Base-by-base conservation (phyloP, 768 basidiomycete species). In the Lactarius pseudohatsudake region DNA sequence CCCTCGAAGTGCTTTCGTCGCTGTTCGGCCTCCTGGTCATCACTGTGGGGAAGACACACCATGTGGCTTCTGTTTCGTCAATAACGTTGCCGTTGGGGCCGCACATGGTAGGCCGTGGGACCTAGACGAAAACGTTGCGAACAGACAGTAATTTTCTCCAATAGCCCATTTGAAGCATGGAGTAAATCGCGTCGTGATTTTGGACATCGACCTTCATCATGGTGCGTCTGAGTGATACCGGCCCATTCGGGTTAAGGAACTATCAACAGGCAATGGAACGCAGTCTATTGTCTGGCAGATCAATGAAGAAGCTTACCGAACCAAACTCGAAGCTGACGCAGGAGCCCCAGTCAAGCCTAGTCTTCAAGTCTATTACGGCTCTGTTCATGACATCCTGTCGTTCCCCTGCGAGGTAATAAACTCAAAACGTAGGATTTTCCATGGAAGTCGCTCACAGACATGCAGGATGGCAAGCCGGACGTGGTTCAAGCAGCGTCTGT, bases 181-280 rank as follows among this genome's bases (percentile, higher is more conserved):
- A 9, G 82, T 96, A 50, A 86, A 88, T 47, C 86, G 92, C 28
- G 81, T 93, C 1, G 83, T 95, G 34, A 89, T 99, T 54, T 83
- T 98, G 40, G 96, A 98, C 74, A 94, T 98, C 61, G 96, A 96
- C 74, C 79, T 96, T 11, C 93, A 95, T 76, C 93, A 95, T 72
- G 94, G 92, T 88, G 64, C 63, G 79, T 71, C 26, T 38, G 30
- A 13, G 26, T 18, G 6, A 26, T 20, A 34, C 38, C 40, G 3
- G 45, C 40, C 34, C 38, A 50, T 22, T 20, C 34, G n/a, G n/a
- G 20, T 57, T 26, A 56, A 28, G 5, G 55, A 55, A 26, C 40
- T 26, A 9, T 32, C 53, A 26, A 62, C 76, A 91, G 94, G 95
- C 2, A 96, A 97, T 73, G 96, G 96, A 2, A 98, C 96, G 0